These are phyloP conservation scores for Crepidotus variabilis DNA, from an alignment of 768 basidiomycete species.

Conservation along the genomic window DNA sequence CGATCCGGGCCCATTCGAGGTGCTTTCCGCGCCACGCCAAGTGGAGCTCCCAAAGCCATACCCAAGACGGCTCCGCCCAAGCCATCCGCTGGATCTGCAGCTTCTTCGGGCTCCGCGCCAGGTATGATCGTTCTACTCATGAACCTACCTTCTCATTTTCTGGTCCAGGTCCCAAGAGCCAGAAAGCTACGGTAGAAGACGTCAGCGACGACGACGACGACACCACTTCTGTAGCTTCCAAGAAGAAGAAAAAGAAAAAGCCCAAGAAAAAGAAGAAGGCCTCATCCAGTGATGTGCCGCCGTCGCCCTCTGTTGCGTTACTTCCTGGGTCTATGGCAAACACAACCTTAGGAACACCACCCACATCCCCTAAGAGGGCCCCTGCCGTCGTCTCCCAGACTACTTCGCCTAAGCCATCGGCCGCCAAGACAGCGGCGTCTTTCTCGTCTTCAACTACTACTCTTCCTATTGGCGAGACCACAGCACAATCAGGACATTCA, in stretches of 20 bases:
- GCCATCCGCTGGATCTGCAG: conserved; percentile 11
- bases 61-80: conserved; percentile 21
- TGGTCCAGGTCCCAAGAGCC: conserved; percentile 24
- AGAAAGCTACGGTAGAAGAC: conserved; percentile 62
- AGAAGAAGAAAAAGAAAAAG: conserved; percentile 74
- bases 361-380: conserved; percentile 16
- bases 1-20: conserved; percentile 17
- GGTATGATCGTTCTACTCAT: background rate
- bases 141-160: background rate
- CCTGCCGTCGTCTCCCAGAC: conserved; percentile 10
- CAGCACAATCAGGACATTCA: conserved; percentile 67
- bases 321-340: conserved; percentile 8
- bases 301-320: conserved; percentile 16
- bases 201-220: conserved; percentile 72
- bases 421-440: conserved; percentile 12
- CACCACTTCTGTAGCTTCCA: conserved; percentile 30
- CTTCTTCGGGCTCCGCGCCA: background rate
- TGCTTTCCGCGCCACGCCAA: conserved; percentile 24
- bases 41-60: conserved; percentile 22
- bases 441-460: conserved; percentile 29
- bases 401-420: conserved; percentile 8
- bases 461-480: conserved; percentile 36
- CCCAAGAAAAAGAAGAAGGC: conserved; percentile 67
- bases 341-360: conserved; percentile 12
- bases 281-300: conserved; percentile 16